Percentiles rank a stretch among this genome's conserved stretches.
phyloP scores from a whole-genome alignment of 768 basidiomycete species.

The Kwoniella shandongensis region DNA sequence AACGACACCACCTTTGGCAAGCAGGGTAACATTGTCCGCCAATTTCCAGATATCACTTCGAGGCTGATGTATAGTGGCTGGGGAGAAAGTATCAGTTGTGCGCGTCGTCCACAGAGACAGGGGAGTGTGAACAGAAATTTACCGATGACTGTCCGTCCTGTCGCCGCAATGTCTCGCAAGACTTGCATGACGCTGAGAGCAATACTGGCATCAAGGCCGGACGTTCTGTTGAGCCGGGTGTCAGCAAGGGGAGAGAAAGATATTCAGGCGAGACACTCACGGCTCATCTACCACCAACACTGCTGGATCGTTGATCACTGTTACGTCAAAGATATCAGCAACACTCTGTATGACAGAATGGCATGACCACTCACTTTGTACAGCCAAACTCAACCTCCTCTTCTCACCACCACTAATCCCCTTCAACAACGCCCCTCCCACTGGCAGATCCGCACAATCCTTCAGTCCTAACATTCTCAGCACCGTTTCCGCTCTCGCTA shows the following conservation, averaged over 20 bases:
- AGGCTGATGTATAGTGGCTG: conserved; percentile 55
- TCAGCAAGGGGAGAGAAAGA: background rate
- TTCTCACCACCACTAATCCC: conserved; percentile 61
- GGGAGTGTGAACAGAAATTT: background rate
- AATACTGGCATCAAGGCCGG: conserved; percentile 58
- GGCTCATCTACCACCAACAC: conserved; percentile 55
- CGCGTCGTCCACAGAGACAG: background rate
- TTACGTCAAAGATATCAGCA: conserved; percentile 18
- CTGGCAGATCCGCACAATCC: conserved; percentile 58
- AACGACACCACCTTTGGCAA: conserved; percentile 51
- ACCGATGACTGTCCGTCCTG: conserved; percentile 57
- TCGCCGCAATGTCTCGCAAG: conserved; percentile 55
- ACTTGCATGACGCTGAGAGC: conserved; percentile 58
- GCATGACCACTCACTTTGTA: conserved; percentile 50
- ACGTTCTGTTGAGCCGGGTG: conserved; percentile 32
- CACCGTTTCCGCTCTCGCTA: conserved; percentile 58
- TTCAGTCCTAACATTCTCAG: conserved; percentile 57
- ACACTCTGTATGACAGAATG: background rate
- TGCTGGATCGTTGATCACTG: conserved; percentile 54
- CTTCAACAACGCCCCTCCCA: conserved; percentile 57
- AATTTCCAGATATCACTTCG: conserved; percentile 54
- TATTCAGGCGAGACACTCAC: conserved; percentile 8
- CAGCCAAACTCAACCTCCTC: conserved; percentile 57
- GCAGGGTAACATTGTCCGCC: conserved; percentile 53
- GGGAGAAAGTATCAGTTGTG: background rate